Evolutionary conservation across 768 basidiomycete genomes (phyloP).

Genomic region (Suillus decipiens): DNA sequence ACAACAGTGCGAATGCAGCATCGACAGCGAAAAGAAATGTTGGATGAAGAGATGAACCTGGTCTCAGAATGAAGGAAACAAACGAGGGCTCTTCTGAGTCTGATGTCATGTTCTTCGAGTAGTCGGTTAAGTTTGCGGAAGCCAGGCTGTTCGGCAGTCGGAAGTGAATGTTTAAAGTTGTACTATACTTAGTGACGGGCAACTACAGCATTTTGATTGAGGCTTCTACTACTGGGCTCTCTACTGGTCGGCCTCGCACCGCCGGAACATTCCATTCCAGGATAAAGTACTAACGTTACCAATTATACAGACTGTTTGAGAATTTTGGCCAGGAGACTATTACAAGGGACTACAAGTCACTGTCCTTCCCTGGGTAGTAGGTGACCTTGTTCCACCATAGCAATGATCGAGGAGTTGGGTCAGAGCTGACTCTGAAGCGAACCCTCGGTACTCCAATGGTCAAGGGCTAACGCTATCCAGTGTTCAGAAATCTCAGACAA

Average conservation of each 20-base stretch:
- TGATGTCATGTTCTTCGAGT: constrained; percentile 11
- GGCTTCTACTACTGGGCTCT: no score
- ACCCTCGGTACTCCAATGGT: background rate
- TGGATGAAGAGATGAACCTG: constrained; percentile 77
- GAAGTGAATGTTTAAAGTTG: no score
- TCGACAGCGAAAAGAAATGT: constrained; percentile 67
- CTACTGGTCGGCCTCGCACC: no score
- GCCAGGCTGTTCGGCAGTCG: no score
- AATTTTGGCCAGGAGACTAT: background rate
- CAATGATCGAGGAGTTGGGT: background rate
- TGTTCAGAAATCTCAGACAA: background rate
- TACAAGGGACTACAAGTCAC: background rate
- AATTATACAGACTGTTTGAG: background rate
- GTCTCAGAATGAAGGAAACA: constrained; percentile 60
- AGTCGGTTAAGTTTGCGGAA: no score
- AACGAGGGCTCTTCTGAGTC: constrained; percentile 31
- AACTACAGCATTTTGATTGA: no score
- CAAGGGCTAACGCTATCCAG: background rate
- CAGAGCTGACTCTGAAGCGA: background rate
- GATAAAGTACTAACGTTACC: background rate
- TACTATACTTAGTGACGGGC: no score
- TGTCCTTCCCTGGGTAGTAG: background rate
- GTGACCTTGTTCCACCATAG: background rate
- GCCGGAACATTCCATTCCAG: background rate
- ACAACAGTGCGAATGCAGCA: constrained; percentile 55